Evolutionary conservation across 345 rosid species (phyloP).

Genomic region (Durio zibethinus): DNA sequence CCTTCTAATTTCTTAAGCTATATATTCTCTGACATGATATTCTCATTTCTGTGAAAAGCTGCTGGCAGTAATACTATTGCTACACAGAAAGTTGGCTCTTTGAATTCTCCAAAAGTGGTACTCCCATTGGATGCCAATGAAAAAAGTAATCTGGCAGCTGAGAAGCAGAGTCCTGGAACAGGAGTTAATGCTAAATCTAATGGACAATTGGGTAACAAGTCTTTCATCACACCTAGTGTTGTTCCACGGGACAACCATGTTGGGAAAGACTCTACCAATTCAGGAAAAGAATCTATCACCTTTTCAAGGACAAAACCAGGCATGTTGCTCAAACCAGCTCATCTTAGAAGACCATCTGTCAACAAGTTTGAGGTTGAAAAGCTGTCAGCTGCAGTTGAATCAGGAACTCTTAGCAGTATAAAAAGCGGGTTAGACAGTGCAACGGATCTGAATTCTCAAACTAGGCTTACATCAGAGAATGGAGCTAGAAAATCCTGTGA

Average conservation of each 20-base stretch:
- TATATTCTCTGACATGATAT: conserved; percentile 24
- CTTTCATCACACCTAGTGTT: conserved; percentile 33
- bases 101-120: conserved; percentile 40
- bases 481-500: conserved; percentile 37
- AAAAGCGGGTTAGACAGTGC: conserved; percentile 30
- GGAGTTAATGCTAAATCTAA: conserved; percentile 33
- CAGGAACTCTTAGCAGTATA: conserved; percentile 28
- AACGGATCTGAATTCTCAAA: conserved; percentile 29
- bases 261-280: conserved; percentile 45
- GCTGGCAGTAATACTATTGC: conserved; percentile 63
- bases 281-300: conserved; percentile 63
- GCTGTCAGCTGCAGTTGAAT: conserved; percentile 43
- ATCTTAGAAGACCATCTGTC: conserved; percentile 49
- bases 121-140: conserved; percentile 34
- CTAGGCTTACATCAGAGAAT: conserved; percentile 29
- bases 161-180: conserved; percentile 36
- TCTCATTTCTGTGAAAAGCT: conserved; percentile 42
- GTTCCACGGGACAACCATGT: conserved; percentile 39
- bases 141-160: conserved; percentile 23
- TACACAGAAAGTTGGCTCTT: conserved; percentile 39
- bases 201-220: conserved; percentile 47
- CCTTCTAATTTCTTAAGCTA: not conserved
- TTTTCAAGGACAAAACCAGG: conserved; percentile 90
- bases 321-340: conserved; percentile 89
- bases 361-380: conserved; percentile 51